A percentile compares a stretch with the other conserved stretches of the same genome.
phyloP scores from a whole-genome alignment of 2,329 filamentous ascomycete species.

The Nemania sp. region DNA sequence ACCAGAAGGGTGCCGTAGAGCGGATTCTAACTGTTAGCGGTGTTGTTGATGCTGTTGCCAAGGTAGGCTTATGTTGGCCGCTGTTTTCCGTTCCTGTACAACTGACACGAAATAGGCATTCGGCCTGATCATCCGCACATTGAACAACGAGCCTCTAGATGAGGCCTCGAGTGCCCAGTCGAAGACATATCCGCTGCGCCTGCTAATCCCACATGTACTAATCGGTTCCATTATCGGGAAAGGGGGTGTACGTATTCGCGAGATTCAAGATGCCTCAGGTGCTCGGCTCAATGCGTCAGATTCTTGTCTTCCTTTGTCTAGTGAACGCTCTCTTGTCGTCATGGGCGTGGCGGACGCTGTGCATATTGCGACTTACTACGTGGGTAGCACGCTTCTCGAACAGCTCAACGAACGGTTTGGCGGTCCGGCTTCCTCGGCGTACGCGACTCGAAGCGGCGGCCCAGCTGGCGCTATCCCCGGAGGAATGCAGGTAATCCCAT shows the following conservation, averaged over 20 bases:
- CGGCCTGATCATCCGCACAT: conserved; percentile 94
- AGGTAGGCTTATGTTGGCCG: conserved; percentile 69
- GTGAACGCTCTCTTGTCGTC: conserved; percentile 96
- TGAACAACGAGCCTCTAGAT: conserved; percentile 95
- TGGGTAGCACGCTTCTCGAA: conserved; percentile 96
- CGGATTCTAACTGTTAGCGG: conserved; percentile 98
- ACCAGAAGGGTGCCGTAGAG: conserved; percentile 95
- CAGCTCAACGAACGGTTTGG: conserved; percentile 97
- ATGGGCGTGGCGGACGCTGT: conserved; percentile 98
- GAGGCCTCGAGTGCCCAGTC: conserved; percentile 91
- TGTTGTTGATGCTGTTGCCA: conserved; percentile 94
- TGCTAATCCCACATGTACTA: conserved; percentile 95
- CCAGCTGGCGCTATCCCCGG: conserved; percentile 94
- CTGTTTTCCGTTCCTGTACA: conserved; percentile 22
- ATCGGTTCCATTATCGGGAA: conserved; percentile 99
- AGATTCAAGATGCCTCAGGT: conserved; percentile 98
- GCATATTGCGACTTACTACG: conserved; percentile 98
- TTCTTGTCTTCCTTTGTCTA: conserved; percentile 91
- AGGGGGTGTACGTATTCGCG: conserved; percentile 92
- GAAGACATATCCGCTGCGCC: conserved; percentile 95
- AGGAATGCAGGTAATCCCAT: conserved; percentile 99
- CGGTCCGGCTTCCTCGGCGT: conserved; percentile 95
- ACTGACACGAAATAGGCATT: conserved; percentile 74
- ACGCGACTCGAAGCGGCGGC: conserved; percentile 92
- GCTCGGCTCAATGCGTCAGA: conserved; percentile 97